Evolutionary conservation across 1,139 yeast species (phyloP).

Genomic region (Lodderomyces beijingensis): DNA sequence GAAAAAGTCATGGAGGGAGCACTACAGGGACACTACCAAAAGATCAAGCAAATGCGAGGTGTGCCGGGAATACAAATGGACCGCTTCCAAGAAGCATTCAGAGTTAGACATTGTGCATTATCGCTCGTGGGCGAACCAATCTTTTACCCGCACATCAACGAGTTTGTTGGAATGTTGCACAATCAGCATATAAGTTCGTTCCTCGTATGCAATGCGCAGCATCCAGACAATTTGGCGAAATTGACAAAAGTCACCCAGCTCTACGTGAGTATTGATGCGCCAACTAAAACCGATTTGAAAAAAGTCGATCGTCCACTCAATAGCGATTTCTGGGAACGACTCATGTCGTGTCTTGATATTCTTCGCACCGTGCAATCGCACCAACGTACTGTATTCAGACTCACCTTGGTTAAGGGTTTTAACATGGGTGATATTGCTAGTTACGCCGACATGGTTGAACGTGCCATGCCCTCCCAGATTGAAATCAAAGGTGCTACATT

Average conservation of each 20-base stretch:
- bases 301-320: slow-evolving; percentile 85
- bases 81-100: slow-evolving; percentile 85
- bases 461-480: slow-evolving; percentile 81
- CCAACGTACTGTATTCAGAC: slow-evolving; percentile 87
- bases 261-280: slow-evolving; percentile 90
- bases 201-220: slow-evolving; percentile 93
- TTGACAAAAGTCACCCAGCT: slow-evolving; percentile 80
- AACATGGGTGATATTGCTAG: slow-evolving; percentile 78
- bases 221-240: slow-evolving; percentile 73
- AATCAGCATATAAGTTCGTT: slow-evolving; percentile 76
- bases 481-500: slow-evolving; percentile 94
- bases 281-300: slow-evolving; percentile 73
- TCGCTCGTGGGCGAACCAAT: slow-evolving; percentile 94
- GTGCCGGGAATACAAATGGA: slow-evolving; percentile 92
- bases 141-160: slow-evolving; percentile 86
- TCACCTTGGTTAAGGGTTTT: slow-evolving; percentile 89
- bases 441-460: slow-evolving; percentile 84
- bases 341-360: slow-evolving; percentile 76
- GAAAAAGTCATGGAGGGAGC: slow-evolving; percentile 83
- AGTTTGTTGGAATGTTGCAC: slow-evolving; percentile 76
- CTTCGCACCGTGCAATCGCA: slow-evolving; percentile 65
- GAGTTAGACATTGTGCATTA: slow-evolving; percentile 85
- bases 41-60: slow-evolving; percentile 91
- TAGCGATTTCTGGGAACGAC: slow-evolving; percentile 90
- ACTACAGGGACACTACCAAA: slow-evolving; percentile 80